These are phyloP conservation scores for Globisporangium solare DNA, from an alignment of 352 stramenopile genomes.

Conservation along the genomic window DNA sequence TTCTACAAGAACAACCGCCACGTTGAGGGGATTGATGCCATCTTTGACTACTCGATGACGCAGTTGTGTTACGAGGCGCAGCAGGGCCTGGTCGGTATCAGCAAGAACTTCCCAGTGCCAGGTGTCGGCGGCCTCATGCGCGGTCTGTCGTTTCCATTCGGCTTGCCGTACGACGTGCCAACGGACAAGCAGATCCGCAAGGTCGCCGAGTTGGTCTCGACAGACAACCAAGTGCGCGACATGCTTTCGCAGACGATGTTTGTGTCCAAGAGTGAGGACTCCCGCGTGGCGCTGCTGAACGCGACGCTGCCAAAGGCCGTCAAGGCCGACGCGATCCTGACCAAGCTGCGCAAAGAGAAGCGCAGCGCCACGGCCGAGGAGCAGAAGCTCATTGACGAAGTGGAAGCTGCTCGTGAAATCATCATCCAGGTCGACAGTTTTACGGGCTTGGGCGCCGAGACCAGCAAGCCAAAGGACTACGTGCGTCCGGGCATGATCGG, in stretches of 20 bases:
- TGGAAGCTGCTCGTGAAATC: slow-evolving; percentile 92
- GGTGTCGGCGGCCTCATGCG: slow-evolving; percentile 93
- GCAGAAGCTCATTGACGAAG: slow-evolving; percentile 93
- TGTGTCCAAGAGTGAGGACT: slow-evolving; percentile 56
- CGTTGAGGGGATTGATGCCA: slow-evolving; percentile 91
- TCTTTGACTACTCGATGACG: slow-evolving; percentile 97
- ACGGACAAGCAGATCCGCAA: slow-evolving; percentile 84
- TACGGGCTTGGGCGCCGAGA: slow-evolving; percentile 81
- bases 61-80: slow-evolving; percentile 95
- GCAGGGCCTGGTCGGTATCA: slow-evolving; percentile 93
- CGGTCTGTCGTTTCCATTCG: slow-evolving; percentile 94
- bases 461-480: slow-evolving; percentile 80
- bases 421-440: slow-evolving; percentile 97
- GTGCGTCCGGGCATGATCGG: slow-evolving; percentile 83
- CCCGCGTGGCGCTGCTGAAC: slow-evolving; percentile 74
- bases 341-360: slow-evolving; percentile 93
- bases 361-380: slow-evolving; percentile 90
- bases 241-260: slow-evolving; percentile 75
- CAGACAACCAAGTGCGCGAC: slow-evolving; percentile 61
- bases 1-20: slow-evolving; percentile 94
- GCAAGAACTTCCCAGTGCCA: slow-evolving; percentile 95
- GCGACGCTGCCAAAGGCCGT: slow-evolving; percentile 80
- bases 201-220: slow-evolving; percentile 69
- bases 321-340: slow-evolving; percentile 91
- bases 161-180: slow-evolving; percentile 88